Percentiles rank a stretch among this genome's conserved stretches.
phyloP scores from a whole-genome alignment of 345 rosid species.

The Eucalyptus sp. region DNA sequence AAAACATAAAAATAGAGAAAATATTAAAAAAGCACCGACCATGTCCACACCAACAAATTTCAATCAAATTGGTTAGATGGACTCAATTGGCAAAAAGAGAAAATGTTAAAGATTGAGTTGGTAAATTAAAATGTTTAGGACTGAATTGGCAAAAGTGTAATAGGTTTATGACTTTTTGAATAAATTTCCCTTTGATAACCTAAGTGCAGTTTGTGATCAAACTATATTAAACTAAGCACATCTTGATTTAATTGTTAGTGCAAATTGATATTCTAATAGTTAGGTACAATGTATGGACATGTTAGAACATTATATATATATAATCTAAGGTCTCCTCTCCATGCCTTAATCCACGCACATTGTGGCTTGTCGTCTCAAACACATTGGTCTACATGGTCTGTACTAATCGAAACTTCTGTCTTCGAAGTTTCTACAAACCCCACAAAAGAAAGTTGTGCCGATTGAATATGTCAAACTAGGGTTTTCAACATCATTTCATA shows the following conservation, averaged over 20 bases:
- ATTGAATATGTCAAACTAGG: neutral
- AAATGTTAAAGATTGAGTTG: too few relatives aligned
- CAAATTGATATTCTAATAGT: neutral
- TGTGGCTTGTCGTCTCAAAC: neutral
- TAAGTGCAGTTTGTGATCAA: neutral
- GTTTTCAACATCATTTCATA: neutral
- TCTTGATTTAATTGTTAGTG: neutral
- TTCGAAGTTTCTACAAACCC: neutral
- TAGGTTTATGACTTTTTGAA: too few relatives aligned
- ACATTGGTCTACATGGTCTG: neutral
- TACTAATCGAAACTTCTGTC: neutral
- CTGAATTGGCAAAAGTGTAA: too few relatives aligned
- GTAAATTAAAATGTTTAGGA: too few relatives aligned
- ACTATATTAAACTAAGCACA: neutral
- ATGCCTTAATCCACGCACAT: neutral
- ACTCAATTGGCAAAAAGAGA: too few relatives aligned
- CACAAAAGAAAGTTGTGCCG: neutral
- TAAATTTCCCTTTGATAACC: neutral
- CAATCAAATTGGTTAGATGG: too few relatives aligned
- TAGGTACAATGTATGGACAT: too few relatives aligned
- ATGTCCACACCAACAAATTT: too few relatives aligned
- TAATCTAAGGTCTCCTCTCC: neutral
- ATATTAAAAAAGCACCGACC: too few relatives aligned
- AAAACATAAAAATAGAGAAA: too few relatives aligned
- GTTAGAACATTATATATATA: too few relatives aligned